Evolutionary conservation across 192 early-diverging fungal genomes (phyloP).

Genomic region (Coemansia sp.): DNA sequence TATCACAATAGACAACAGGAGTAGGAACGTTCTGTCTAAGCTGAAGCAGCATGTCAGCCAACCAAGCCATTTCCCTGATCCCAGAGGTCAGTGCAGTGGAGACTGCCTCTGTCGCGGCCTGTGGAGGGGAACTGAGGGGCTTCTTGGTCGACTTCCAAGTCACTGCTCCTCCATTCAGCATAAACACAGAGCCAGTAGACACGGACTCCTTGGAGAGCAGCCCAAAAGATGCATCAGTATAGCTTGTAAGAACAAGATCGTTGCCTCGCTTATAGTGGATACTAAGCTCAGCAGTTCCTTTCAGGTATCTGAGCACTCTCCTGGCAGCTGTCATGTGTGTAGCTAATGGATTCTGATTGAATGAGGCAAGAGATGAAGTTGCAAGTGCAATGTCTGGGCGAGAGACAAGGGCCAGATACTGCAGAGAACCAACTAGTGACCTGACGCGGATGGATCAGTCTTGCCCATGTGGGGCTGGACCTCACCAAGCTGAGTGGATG

Average conservation of each 20-base stretch:
- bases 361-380: constrained; percentile 9
- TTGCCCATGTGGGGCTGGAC: not conserved
- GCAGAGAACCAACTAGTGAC: constrained; percentile 13
- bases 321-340: constrained; percentile 9
- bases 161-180: constrained; percentile 4
- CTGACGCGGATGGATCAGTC: constrained; percentile 3
- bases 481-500: not conserved
- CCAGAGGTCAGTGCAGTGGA: constrained; percentile 7
- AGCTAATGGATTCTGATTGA: not conserved
- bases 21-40: not conserved
- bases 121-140: not conserved
- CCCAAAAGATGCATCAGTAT: constrained; percentile 9
- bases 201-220: constrained; percentile 1
- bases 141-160: constrained; percentile 11
- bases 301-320: constrained; percentile 15
- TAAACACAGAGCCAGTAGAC: constrained; percentile 6
- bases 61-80: constrained; percentile 6
- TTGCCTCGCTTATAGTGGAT: constrained; percentile 3
- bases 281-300: constrained; percentile 4
- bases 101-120: constrained; percentile 8
- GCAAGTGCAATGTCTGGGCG: constrained; percentile 10
- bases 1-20: constrained; percentile 11
- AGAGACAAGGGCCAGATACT: constrained; percentile 12
- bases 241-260: not conserved
- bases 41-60: constrained; percentile 3